These are phyloP conservation scores for Hypoxylon sp. DNA, from an alignment of 2,329 filamentous ascomycete genomes.

Conservation along the genomic window DNA sequence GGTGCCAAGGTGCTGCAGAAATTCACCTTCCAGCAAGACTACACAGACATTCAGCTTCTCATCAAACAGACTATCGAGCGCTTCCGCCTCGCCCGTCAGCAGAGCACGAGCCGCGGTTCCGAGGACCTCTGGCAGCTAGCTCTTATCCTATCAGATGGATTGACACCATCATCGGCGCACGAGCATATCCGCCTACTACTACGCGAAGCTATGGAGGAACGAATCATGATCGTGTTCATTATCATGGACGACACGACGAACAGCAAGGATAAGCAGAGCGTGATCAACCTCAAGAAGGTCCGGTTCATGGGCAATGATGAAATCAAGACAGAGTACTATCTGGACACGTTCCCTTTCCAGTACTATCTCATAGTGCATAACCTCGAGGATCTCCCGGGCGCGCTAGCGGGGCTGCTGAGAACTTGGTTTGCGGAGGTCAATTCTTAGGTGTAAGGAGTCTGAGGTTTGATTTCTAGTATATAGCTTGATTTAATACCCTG, in stretches of 20 bases:
- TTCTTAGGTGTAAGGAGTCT: constrained; percentile 33
- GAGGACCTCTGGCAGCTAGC: constrained; percentile 94
- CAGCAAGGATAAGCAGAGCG: constrained; percentile 69
- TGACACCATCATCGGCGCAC: constrained; percentile 86
- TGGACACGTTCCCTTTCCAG: constrained; percentile 96
- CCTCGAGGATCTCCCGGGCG: constrained; percentile 89
- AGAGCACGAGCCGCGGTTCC: constrained; percentile 65
- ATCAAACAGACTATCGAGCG: constrained; percentile 83
- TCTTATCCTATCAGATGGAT: constrained; percentile 92
- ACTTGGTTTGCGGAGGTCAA: constrained; percentile 92
- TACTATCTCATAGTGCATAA: constrained; percentile 97
- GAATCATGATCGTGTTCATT: constrained; percentile 98
- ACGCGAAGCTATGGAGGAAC: constrained; percentile 88
- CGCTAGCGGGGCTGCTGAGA: constrained; percentile 88
- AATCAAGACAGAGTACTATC: constrained; percentile 88
- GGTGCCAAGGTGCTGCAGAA: constrained; percentile 87
- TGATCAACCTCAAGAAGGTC: constrained; percentile 90
- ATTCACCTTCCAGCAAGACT: constrained; percentile 87
- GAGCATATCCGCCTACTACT: constrained; percentile 86
- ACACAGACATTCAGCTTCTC: constrained; percentile 87
- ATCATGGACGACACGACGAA: constrained; percentile 81
- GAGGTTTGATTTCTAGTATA: constrained; percentile 5
- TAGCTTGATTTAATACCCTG: constrained; percentile 5
- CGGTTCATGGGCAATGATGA: constrained; percentile 78
- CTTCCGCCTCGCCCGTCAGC: constrained; percentile 82